Base-by-base conservation (phyloP, 139 green algal genomes). In the Micractinium sp. region DNA sequence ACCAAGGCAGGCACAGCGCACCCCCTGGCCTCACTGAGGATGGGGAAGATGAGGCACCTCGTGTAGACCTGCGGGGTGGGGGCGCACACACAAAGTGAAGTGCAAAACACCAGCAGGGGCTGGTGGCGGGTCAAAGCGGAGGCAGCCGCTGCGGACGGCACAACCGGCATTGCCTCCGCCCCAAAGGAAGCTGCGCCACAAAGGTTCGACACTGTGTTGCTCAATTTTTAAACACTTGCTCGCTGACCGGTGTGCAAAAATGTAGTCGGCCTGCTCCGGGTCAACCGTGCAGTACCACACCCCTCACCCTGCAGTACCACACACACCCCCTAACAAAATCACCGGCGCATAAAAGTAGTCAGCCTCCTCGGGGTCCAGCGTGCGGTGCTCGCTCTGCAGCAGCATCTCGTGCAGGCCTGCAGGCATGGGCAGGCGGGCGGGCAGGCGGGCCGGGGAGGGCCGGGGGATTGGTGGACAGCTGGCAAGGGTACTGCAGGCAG, bases 301-400 rank as follows among this genome's bases (percentile, higher is more conserved):
- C 63, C 63, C 20, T 71, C 63, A 71, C 47, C 47, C 18, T 71
- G 20, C 20, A 71, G n/a, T n/a, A n/a, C n/a, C n/a, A n/a, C n/a
- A 31, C 63, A 71, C 20, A 31, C 12, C 63, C 47, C 3, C 27
- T 56, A 5, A 56, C 9, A 9, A 20, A 20, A 14, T 2, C 25
- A 83, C 39, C 39, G 93, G 93, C 29, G 94, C 66, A 63, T 95
- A 95, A 82, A 95, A 95, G 66, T 94, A 95, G 88, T 95, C 93
- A 0, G 95, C 95, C 63, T 96, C 89, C 74, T 92, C 87, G 66
- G 91, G 90, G 41, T 95, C 93, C 14, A 95, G 74, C 13, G 94
- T 96, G 69, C 93, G 87, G 69, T 94, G 89, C 80, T 82, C 33
- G 73, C 86, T 90, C 63, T 91, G 67, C 89, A 97, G 91, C 56